phyloP scores from a whole-genome alignment of 306 rosid species.

The Castanospermum australe region DNA sequence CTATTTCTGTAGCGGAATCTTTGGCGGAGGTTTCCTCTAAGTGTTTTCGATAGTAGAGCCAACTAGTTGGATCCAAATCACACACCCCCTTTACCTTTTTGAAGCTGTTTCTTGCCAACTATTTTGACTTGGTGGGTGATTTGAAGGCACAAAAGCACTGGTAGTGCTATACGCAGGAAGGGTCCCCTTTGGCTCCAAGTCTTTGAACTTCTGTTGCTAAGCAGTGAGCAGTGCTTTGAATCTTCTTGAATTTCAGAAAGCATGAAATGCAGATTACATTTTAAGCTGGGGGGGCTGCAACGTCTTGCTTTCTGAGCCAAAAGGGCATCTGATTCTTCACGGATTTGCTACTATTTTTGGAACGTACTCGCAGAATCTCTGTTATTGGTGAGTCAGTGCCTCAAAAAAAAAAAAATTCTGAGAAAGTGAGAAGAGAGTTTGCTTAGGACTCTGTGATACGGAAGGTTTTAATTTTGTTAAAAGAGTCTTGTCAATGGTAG shows the following conservation, averaged over 20 bases:
- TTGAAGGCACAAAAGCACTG: constrained; percentile 49
- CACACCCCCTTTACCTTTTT: constrained; percentile 40
- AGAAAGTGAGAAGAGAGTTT: constrained; percentile 26
- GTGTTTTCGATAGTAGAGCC: constrained; percentile 39
- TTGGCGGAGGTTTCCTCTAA: constrained; percentile 18
- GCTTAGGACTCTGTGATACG: constrained; percentile 4
- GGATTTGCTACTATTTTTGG: constrained; percentile 36
- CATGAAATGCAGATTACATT: constrained; percentile 25
- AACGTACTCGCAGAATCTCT: constrained; percentile 28
- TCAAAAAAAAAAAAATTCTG: constrained; percentile 38
- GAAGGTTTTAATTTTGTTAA: constrained; percentile 36
- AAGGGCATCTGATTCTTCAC: constrained; percentile 40
- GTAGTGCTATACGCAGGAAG: constrained; percentile 18
- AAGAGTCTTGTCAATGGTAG: constrained; percentile 45
- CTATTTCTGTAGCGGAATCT: constrained; percentile 49
- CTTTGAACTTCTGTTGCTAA: constrained; percentile 30
- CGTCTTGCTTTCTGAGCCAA: constrained; percentile 60
- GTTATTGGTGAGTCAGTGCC: constrained; percentile 7
- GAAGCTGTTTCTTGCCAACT: constrained; percentile 38
- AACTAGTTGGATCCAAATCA: constrained; percentile 48
- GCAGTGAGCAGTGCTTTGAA: constrained; percentile 34
- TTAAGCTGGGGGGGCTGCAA: constrained; percentile 25
- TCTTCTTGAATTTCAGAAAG: constrained; percentile 18
- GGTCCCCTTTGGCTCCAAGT: constrained; percentile 32
- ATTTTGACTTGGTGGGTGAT: constrained; percentile 45